Evolutionary conservation across 768 basidiomycete genomes (phyloP).

Genomic region (Podaxis sp.): DNA sequence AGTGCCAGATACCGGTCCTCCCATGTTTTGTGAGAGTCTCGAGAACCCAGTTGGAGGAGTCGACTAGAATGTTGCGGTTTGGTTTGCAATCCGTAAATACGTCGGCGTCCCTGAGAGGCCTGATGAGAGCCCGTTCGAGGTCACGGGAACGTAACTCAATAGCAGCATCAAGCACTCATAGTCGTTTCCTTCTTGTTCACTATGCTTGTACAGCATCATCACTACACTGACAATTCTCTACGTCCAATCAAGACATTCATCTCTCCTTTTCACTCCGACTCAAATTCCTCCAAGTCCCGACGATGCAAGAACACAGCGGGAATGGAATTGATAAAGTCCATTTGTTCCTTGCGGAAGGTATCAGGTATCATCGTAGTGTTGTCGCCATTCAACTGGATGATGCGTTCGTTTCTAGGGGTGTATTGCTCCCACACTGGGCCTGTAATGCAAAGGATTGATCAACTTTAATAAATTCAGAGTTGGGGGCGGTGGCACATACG

Average conservation of each 20-base stretch:
- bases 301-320: constrained; percentile 23
- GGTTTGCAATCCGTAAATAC: too few relatives aligned
- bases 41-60: too few relatives aligned
- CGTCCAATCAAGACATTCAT: neutral
- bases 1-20: too few relatives aligned
- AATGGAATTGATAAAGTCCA: constrained; percentile 33
- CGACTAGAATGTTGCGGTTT: too few relatives aligned
- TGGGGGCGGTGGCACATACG: constrained; percentile 21
- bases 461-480: neutral
- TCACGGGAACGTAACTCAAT: neutral
- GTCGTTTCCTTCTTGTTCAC: too few relatives aligned
- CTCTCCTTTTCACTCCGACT: constrained; percentile 4
- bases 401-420: constrained; percentile 19
- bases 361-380: constrained; percentile 36
- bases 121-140: too few relatives aligned
- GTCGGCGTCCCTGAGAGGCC: too few relatives aligned
- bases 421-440: constrained; percentile 31
- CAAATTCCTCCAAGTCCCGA: constrained; percentile 18
- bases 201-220: too few relatives aligned
- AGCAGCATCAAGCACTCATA: neutral
- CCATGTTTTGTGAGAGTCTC: too few relatives aligned
- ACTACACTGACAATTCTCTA: constrained; percentile 3
- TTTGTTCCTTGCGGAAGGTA: constrained; percentile 33
- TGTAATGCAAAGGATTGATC: constrained; percentile 11
- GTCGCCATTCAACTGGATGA: constrained; percentile 31